Evolutionary conservation across 208 protist genomes (phyloP).

Genomic region (Leishmania guyanensis): DNA sequence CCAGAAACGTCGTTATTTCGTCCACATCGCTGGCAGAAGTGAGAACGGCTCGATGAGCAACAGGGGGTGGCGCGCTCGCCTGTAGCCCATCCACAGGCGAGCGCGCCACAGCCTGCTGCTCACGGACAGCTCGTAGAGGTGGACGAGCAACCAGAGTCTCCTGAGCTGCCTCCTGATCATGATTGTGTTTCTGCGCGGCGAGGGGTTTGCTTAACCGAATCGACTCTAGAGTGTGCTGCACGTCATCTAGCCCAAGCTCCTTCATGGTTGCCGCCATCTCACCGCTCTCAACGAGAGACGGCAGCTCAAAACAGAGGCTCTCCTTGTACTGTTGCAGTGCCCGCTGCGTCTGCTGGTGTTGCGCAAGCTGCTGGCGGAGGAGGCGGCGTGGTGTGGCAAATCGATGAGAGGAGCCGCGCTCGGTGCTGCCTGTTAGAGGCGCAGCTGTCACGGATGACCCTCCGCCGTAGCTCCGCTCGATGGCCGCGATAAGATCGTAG

Average conservation of each 20-base stretch:
- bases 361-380: conserved; percentile 61
- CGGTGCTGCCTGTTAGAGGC: conserved; percentile 19
- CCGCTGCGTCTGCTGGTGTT: conserved; percentile 66
- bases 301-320: conserved; percentile 22
- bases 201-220: conserved; percentile 40
- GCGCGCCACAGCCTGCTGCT: conserved; percentile 9
- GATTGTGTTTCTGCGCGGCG: neutral
- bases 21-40: conserved; percentile 18
- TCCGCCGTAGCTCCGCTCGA: conserved; percentile 45
- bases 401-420: conserved; percentile 21
- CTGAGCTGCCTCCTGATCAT: neutral
- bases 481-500: conserved; percentile 47
- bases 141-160: neutral
- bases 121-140: neutral
- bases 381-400: conserved; percentile 52
- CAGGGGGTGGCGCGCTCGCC: neutral
- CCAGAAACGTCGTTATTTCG: conserved; percentile 60
- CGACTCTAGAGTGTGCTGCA: conserved; percentile 34
- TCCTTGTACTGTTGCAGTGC: conserved; percentile 53
- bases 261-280: conserved; percentile 26
- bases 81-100: conserved; percentile 6
- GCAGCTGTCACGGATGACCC: neutral
- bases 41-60: neutral
- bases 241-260: conserved; percentile 33
- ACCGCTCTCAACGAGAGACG: conserved; percentile 20